Evolutionary conservation across 2,329 filamentous ascomycete species (phyloP).

Genomic region (Epichloe baconii): DNA sequence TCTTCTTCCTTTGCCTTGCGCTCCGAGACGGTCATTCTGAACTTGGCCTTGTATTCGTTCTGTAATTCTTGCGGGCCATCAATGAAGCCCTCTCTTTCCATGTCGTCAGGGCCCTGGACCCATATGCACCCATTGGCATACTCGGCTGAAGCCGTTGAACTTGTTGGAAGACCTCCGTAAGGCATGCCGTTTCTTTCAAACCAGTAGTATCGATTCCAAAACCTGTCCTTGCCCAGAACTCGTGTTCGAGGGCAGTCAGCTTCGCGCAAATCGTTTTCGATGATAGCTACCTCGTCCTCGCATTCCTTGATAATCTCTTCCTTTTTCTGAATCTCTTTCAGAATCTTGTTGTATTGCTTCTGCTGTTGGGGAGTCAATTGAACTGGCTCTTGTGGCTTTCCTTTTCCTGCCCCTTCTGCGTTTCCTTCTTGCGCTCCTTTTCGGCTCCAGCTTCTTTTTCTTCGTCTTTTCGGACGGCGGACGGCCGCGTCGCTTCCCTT

Average conservation of each 20-base stretch:
- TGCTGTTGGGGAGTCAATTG: slow-evolving; percentile 58
- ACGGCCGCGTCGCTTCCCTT: slow-evolving; percentile 43
- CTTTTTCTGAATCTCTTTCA: slow-evolving; percentile 87
- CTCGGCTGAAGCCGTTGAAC: slow-evolving; percentile 72
- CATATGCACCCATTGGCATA: slow-evolving; percentile 94
- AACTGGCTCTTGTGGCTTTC: slow-evolving; percentile 52
- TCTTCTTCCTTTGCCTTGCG: slow-evolving; percentile 82
- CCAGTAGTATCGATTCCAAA: slow-evolving; percentile 99
- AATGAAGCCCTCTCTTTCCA: slow-evolving; percentile 77
- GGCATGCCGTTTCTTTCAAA: slow-evolving; percentile 98
- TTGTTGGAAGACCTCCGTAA: slow-evolving; percentile 73
- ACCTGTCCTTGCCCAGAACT: slow-evolving; percentile 83
- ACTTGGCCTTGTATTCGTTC: slow-evolving; percentile 62
- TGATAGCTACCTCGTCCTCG: slow-evolving; percentile 70
- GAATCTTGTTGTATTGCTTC: slow-evolving; percentile 75
- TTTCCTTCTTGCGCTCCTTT: slow-evolving; percentile 58
- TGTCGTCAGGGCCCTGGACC: slow-evolving; percentile 88
- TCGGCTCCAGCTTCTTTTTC: slow-evolving; percentile 44
- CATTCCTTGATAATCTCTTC: slow-evolving; percentile 67
- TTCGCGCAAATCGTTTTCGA: slow-evolving; percentile 88
- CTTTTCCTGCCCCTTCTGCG: slow-evolving; percentile 36
- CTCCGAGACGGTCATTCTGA: slow-evolving; percentile 72
- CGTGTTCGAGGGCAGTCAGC: slow-evolving; percentile 85
- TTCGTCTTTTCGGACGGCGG: slow-evolving; percentile 50
- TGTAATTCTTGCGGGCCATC: slow-evolving; percentile 60